Conservation (phyloP, 768 basidiomycete species). For the Leucogyrophana mollusca region DNA sequence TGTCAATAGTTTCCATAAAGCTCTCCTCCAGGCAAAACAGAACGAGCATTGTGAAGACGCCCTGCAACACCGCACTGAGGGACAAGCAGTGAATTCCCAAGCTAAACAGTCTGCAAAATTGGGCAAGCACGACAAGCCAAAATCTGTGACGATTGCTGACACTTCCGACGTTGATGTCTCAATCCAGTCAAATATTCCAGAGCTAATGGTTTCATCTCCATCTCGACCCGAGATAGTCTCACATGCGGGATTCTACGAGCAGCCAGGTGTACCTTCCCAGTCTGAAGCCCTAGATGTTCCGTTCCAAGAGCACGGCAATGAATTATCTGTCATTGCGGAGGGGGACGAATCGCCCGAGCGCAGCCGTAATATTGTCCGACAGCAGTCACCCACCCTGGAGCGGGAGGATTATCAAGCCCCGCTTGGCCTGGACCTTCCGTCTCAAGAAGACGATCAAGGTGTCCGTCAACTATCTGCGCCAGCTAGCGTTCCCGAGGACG, state of each 20-base stretch:
- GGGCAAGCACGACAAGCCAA: not conserved
- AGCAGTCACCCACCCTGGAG: constrained; percentile 3
- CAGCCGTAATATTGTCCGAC: constrained; percentile 9
- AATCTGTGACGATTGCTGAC: constrained; percentile 5
- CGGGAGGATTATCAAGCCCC: not conserved
- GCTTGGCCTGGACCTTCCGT: not conserved
- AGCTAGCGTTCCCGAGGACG: constrained; percentile 4
- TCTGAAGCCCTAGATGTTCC: constrained; percentile 3
- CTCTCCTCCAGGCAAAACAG: constrained; percentile 37
- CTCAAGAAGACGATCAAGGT: not conserved
- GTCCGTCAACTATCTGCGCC: constrained; percentile 5
- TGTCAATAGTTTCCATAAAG: constrained; percentile 46
- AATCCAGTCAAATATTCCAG: constrained; percentile 1
- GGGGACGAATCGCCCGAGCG: constrained; percentile 61
- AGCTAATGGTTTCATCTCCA: constrained; percentile 5
- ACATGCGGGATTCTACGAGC: constrained; percentile 1
- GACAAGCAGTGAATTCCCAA: not conserved
- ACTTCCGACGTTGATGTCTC: constrained; percentile 7
- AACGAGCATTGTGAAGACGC: constrained; percentile 8
- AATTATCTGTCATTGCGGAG: constrained; percentile 70
- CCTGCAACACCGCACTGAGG: not conserved
- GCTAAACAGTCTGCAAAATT: not conserved
- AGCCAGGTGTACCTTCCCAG: not conserved
- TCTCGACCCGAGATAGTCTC: not conserved
- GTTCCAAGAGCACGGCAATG: constrained; percentile 29